phyloP scores from a whole-genome alignment of 176 grass and related monocot species.

The Carex pumila region DNA sequence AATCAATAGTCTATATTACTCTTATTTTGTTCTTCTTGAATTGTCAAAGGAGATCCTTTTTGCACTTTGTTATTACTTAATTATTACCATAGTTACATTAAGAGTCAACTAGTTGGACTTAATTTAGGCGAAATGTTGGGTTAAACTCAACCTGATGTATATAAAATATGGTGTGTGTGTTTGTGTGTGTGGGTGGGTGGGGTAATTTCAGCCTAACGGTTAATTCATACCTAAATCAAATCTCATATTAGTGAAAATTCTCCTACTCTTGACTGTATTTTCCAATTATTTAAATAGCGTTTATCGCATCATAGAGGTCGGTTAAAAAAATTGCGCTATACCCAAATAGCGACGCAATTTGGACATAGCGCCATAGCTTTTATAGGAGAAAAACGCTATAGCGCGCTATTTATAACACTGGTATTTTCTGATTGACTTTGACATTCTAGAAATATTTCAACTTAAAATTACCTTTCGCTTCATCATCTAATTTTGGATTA shows the following conservation, averaged over 20 bases:
- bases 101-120: background rate
- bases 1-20: background rate
- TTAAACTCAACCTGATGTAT: background rate
- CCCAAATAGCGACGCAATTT: too few relatives aligned
- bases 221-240: background rate
- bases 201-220: slow-evolving; percentile 2
- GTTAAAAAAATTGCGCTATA: too few relatives aligned
- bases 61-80: background rate
- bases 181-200: background rate
- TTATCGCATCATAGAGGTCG: too few relatives aligned
- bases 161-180: background rate
- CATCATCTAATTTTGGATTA: too few relatives aligned
- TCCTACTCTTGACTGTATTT: background rate
- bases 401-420: too few relatives aligned
- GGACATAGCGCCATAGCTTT: too few relatives aligned
- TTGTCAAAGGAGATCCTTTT: background rate
- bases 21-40: background rate
- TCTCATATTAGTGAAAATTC: background rate
- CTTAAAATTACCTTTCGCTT: too few relatives aligned
- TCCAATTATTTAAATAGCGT: too few relatives aligned
- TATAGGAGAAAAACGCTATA: too few relatives aligned
- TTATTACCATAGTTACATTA: background rate
- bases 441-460: too few relatives aligned
- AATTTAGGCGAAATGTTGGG: background rate
- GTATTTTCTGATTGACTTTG: too few relatives aligned